Conservation (phyloP, 2,329 filamentous ascomycete species). For the Clonostachys rhizophaga region DNA sequence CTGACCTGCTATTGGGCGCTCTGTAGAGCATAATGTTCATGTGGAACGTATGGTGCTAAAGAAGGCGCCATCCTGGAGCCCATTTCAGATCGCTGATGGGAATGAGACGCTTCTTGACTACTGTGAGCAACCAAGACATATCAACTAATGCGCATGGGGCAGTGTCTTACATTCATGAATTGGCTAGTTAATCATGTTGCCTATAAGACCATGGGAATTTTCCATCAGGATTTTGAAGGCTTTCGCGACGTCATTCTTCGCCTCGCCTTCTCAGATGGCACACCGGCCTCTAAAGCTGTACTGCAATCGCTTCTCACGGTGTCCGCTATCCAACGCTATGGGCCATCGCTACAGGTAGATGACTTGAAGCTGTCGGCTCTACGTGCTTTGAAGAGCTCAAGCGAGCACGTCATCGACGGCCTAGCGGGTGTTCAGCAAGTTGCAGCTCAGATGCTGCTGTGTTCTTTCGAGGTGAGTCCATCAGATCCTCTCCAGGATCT, state of each 20-base stretch:
- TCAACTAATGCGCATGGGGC: not conserved
- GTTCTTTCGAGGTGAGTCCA: constrained; percentile 1
- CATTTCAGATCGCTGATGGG: not conserved
- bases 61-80: not conserved
- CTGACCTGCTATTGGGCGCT: no score
- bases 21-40: no score
- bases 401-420: not conserved
- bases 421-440: constrained; percentile 1
- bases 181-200: no score
- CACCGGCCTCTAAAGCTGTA: not conserved
- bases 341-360: not conserved
- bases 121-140: not conserved
- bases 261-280: constrained; percentile 2
- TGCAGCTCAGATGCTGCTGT: constrained; percentile 1
- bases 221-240: not conserved
- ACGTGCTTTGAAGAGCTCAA: constrained; percentile 1
- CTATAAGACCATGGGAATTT: no score
- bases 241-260: not conserved
- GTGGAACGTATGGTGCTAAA: not conserved
- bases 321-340: constrained; percentile 1
- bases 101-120: not conserved
- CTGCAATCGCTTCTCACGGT: constrained; percentile 3
- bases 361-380: not conserved
- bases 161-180: not conserved
- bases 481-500: not conserved